Conservation (phyloP, 169 alveolate species). For the Plasmodium chabaudi region DNA sequence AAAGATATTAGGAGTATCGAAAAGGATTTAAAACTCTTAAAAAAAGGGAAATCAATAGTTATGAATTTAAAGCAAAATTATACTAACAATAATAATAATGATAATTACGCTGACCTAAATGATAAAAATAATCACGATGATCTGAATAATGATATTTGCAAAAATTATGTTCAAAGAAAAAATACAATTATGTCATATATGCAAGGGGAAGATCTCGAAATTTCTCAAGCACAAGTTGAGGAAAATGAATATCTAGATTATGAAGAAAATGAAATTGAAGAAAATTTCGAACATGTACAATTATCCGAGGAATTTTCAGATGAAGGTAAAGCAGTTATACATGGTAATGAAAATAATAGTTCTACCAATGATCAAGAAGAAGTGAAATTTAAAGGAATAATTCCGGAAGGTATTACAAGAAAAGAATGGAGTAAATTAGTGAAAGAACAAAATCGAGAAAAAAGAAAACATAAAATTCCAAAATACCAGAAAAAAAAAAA, state of each 20-base stretch:
- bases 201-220: not conserved
- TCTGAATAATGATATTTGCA: not conserved
- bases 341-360: constrained; percentile 6
- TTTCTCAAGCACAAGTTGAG: not conserved
- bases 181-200: not conserved
- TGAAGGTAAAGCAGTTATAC: constrained; percentile 11
- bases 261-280: not conserved
- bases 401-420: constrained; percentile 87
- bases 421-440: constrained; percentile 90
- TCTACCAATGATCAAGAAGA: constrained; percentile 26
- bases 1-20: constrained; percentile 81
- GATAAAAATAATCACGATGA: not conserved
- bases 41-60: constrained; percentile 73
- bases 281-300: not conserved
- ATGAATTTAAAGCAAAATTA: constrained; percentile 17
- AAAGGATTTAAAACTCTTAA: constrained; percentile 77
- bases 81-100: too few species aligned
- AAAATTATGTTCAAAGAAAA: not conserved
- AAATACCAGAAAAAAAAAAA: constrained; percentile 87
- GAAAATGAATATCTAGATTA: constrained; percentile 6
- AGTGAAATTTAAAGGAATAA: constrained; percentile 83
- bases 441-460: constrained; percentile 86
- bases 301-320: constrained; percentile 11
- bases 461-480: constrained; percentile 86
- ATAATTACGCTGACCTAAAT: not conserved